Conservation (phyloP, 225 moss, liverwort and hornwort species). For the Anthoceros angustus region DNA sequence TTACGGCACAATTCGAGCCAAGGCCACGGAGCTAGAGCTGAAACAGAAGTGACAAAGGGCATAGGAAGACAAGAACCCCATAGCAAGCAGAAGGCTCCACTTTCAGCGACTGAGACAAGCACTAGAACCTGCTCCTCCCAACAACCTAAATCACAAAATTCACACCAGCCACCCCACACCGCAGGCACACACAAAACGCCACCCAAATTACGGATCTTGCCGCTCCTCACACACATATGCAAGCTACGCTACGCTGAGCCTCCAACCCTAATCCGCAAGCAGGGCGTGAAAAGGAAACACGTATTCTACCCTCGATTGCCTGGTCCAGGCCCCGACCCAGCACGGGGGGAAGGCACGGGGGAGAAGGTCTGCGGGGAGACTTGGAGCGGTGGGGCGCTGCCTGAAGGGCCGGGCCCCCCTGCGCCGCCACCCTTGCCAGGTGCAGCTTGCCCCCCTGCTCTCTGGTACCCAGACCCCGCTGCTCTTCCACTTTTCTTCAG, state of each 20-base stretch:
- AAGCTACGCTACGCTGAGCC: neutral
- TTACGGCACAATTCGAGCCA: neutral
- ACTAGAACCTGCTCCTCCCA: too few species aligned
- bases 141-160: too few species aligned
- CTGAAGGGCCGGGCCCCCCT: slow-evolving; percentile 90
- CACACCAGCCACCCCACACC: too few species aligned
- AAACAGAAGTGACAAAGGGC: neutral
- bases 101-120: too few species aligned
- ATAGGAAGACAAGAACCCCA: neutral
- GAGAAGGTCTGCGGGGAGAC: slow-evolving; percentile 47
- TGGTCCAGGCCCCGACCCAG: slow-evolving; percentile 58
- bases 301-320: slow-evolving; percentile 68
- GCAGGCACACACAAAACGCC: too few species aligned
- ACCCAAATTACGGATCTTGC: too few species aligned
- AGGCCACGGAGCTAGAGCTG: neutral
- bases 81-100: too few species aligned
- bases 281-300: neutral
- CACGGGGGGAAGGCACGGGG: slow-evolving; percentile 28
- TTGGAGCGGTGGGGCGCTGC: slow-evolving; percentile 51
- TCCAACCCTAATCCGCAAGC: slow-evolving; percentile 5
- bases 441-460: slow-evolving; percentile 58
- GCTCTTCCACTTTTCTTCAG: slow-evolving; percentile 96
- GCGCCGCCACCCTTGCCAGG: slow-evolving; percentile 70
- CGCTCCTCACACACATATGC: too few species aligned
- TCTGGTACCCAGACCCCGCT: slow-evolving; percentile 53